Evolutionary conservation across 1,284 basidiomycete genomes (phyloP).

Genomic region (Cutaneotrichosporon cavernicola): DNA sequence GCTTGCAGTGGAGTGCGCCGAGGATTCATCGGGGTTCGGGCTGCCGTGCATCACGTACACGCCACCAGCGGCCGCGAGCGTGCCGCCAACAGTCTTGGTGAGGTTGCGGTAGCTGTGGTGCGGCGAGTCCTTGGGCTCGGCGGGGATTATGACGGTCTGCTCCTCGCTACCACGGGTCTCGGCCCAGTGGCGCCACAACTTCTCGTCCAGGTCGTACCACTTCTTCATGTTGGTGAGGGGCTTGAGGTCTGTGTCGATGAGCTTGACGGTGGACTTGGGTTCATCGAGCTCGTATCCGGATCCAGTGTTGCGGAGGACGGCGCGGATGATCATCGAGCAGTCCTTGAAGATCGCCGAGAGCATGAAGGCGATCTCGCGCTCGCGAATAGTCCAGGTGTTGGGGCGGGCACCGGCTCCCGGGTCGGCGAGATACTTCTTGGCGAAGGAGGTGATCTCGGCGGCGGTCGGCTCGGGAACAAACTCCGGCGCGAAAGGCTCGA

Average conservation of each 20-base stretch:
- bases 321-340: conserved; percentile 76
- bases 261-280: conserved; percentile 56
- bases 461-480: conserved; percentile 57
- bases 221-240: conserved; percentile 63
- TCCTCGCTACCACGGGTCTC: conserved; percentile 26
- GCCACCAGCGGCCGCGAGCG: background rate
- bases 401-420: conserved; percentile 8
- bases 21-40: background rate
- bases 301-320: conserved; percentile 20
- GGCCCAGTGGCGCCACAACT: conserved; percentile 60
- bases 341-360: conserved; percentile 95
- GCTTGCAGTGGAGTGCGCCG: conserved; percentile 1
- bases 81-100: conserved; percentile 4
- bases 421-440: conserved; percentile 58
- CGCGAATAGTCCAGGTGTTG: conserved; percentile 38
- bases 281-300: conserved; percentile 24
- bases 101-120: conserved; percentile 10
- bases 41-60: no score
- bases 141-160: conserved; percentile 6
- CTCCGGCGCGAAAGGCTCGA: conserved; percentile 30
- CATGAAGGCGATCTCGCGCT: conserved; percentile 65
- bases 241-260: conserved; percentile 88
- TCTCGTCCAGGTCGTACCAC: conserved; percentile 72
- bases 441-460: conserved; percentile 63
- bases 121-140: conserved; percentile 6